Base-by-base conservation (phyloP, 2,329 filamentous ascomycete genomes). In the Diaporthe destruens region DNA sequence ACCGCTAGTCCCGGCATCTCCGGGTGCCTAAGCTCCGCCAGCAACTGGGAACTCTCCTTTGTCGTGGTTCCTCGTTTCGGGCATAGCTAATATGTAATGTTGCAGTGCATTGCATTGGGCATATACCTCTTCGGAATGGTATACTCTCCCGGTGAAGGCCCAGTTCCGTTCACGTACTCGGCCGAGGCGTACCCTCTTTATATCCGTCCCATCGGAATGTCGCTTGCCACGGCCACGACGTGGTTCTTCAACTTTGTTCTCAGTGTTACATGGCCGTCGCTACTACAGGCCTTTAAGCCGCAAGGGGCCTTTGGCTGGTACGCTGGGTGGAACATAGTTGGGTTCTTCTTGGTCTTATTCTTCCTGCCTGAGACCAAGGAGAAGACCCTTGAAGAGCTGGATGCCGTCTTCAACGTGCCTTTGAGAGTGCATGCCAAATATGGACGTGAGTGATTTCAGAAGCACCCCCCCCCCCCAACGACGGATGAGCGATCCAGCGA, bases 121-220 rank as follows among this genome's bases (percentile, higher is more conserved):
- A 84, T 86, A 55, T 87, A 87, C 75, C 79, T 47, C 16, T 88
- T 85, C 72, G 85, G 81, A 66, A 79, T 86, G 18, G 85, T 87
- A 16, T 88, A 88, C 79, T 87, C 85, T 1, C 89, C 89, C 1
- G 90, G 90, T 49, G 90, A 90, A 77, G 90, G 90, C 0, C 84
- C 84, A 7, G 90, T 92, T 0, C 90, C 90, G 0, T 92, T 92
- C 77, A 91, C 89, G 0, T 92, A 92, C 78, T 91, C 89, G 0
- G 90, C 90, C 25, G 90, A 92, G 79, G 90, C 89, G 1, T 92
- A 91, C 77, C 90, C 90, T 6, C 82, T 91, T 2, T 90, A 91
- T 74, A 87, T 91, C 53, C 87, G 90, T 20, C 85, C 88, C 2
- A 84, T 90, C 65, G 89, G 89, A 53, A 91, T 91, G 89, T 87